phyloP scores from a whole-genome alignment of 2,329 filamentous ascomycete species.

The Stromatinia cepivora region DNA sequence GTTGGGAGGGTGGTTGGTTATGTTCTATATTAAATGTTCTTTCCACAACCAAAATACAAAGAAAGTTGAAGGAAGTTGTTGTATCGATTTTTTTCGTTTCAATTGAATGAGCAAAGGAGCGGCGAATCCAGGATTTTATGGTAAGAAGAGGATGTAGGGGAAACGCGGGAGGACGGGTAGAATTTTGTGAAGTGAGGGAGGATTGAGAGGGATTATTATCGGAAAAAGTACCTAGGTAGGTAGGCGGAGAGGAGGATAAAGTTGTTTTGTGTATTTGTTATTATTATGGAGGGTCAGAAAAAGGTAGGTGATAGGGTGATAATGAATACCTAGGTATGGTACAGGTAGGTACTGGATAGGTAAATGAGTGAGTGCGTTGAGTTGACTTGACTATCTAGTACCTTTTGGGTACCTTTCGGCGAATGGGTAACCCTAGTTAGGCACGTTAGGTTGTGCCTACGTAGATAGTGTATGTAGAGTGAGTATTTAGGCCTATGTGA shows the following conservation, averaged over 20 bases:
- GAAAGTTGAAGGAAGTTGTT: not conserved
- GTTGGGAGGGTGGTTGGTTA: not conserved
- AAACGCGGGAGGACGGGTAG: not conserved
- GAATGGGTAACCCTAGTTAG: conserved; percentile 1
- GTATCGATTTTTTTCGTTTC: not conserved
- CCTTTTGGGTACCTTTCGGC: not conserved
- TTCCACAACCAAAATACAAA: not conserved
- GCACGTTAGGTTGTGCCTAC: not conserved
- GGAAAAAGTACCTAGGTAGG: not conserved
- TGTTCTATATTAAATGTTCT: not conserved
- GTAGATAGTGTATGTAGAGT: not conserved
- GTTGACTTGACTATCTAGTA: not conserved
- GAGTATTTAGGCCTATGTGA: not conserved
- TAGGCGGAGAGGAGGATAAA: not conserved
- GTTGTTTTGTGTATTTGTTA: not conserved
- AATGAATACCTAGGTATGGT: not conserved
- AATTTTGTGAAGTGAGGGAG: conserved; percentile 7
- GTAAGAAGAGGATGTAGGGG: not conserved
- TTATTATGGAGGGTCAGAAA: not conserved
- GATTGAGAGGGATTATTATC: conserved; percentile 8
- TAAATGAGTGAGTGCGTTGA: not conserved
- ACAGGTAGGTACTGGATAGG: not conserved
- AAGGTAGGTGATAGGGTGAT: not conserved
- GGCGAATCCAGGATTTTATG: not conserved
- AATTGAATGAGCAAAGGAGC: not conserved